Conservation (phyloP, 2,329 filamentous ascomycete genomes). For the Colletotrichum musicola region DNA sequence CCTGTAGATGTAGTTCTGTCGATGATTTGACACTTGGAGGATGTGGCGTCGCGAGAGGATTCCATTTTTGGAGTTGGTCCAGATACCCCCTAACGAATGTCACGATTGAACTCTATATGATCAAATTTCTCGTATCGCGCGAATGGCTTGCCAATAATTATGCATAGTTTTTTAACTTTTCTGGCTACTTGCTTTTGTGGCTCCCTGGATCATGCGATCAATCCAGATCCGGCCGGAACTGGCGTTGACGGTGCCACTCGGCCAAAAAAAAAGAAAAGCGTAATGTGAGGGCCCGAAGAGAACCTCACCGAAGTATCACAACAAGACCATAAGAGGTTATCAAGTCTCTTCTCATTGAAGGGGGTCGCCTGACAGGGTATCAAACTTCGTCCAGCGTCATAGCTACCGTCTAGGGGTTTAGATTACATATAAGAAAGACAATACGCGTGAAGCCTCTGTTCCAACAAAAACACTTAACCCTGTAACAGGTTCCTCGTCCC, state of each 20-base stretch:
- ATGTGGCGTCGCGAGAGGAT: neutral
- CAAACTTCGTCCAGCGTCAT: slow-evolving; percentile 36
- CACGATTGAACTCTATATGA: neutral
- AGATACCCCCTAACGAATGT: neutral
- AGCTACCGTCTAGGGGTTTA: slow-evolving; percentile 33
- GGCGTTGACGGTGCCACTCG: no score
- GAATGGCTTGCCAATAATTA: no score
- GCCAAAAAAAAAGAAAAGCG: no score
- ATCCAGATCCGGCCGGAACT: no score
- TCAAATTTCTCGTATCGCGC: no score
- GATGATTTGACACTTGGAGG: neutral
- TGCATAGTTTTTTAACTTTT: no score
- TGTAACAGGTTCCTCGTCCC: neutral
- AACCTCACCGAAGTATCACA: neutral
- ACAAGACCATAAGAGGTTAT: neutral
- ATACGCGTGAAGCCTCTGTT: slow-evolving; percentile 1
- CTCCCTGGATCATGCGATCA: no score
- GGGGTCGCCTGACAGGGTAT: slow-evolving; percentile 30
- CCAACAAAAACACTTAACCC: neutral
- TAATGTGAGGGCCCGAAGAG: neutral
- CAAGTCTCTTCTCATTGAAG: slow-evolving; percentile 35
- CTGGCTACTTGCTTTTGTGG: no score
- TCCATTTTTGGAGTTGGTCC: neutral
- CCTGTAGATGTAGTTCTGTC: slow-evolving; percentile 37
- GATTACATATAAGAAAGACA: slow-evolving; percentile 36